Base-by-base conservation (phyloP, 352 stramenopile species). In the Pythium graminicola region DNA sequence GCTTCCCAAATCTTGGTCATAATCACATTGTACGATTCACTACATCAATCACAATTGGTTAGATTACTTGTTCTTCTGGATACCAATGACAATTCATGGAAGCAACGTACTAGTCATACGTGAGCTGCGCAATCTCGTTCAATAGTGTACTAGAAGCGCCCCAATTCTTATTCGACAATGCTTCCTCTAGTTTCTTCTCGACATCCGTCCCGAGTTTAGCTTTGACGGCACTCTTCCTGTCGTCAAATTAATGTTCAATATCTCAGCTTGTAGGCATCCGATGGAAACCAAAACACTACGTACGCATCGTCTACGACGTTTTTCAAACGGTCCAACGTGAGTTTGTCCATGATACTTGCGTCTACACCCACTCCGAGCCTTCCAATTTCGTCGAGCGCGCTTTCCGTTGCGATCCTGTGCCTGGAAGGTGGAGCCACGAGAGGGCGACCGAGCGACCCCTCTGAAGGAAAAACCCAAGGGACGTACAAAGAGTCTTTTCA, bases 131-230 rank as follows among this genome's bases (percentile, higher is more conserved):
- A 62, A 99, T 97, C 63, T 99, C 93, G 72, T 98, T 98, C 68
- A 99, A 82, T 17, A 98, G 66, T 48, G 95, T 99, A 65, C 87
- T 97, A 26, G 96, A 99, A 10, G 96, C 89, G 24, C 97, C 97
- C 96, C 96, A 99, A 70, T 99, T 99, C 80, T 99, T 99, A 68
- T 99, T 98, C 19, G 95, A 99, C 24, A 99, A 80, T 23, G 96
- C 95, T 63, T 99, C 82, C 65, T 93, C 84, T 61, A 94, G 87
- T 64, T 95, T 93, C 46, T 75, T 70, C 62, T 94, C 85, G 31
- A 92, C 80, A 38, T 95, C 84, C 20, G 79, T 89, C 45, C 83
- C 83, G 53, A 94, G 85, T 55, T 88, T 88, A 60, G 83, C 81
- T 62, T 91, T 92, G 41, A 94, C 83, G 24, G 67, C 72, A 56